Evolutionary conservation across 78 protist species (phyloP).

Genomic region (Bodo saltans): DNA sequence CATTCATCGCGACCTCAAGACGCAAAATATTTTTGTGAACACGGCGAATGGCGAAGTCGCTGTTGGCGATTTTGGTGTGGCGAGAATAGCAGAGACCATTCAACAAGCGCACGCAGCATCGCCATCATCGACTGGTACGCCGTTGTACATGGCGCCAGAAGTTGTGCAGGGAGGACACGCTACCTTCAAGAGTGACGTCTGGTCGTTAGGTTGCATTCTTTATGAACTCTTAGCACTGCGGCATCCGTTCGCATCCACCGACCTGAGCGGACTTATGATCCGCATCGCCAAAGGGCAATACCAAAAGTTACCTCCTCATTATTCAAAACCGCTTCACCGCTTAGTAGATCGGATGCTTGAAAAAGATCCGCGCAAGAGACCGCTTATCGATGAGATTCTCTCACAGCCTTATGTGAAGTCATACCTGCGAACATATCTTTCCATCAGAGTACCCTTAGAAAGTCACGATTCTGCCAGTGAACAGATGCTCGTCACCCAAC

Average conservation of each 20-base stretch:
- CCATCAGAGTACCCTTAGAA: too few species aligned
- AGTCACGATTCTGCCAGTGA: too few species aligned
- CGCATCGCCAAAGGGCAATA: slow-evolving; percentile 55
- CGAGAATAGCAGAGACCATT: neutral
- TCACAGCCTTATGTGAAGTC: neutral
- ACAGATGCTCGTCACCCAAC: too few species aligned
- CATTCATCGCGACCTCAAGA: slow-evolving; percentile 82
- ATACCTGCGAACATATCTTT: too few species aligned
- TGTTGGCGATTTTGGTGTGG: slow-evolving; percentile 88
- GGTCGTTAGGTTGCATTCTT: slow-evolving; percentile 1
- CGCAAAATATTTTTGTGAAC: slow-evolving; percentile 75
- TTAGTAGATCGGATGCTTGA: neutral
- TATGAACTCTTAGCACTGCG: neutral
- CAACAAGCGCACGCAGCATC: neutral
- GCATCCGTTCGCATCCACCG: slow-evolving; percentile 11
- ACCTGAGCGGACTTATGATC: slow-evolving; percentile 32
- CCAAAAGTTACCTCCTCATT: slow-evolving; percentile 72
- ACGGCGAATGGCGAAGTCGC: slow-evolving; percentile 45
- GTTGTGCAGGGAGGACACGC: slow-evolving; percentile 3
- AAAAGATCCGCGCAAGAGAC: neutral
- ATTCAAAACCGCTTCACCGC: slow-evolving; percentile 34
- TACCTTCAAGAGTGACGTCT: neutral
- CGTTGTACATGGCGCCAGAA: slow-evolving; percentile 62
- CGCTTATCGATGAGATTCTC: neutral
- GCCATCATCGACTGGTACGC: slow-evolving; percentile 50